Percentiles rank a stretch among this genome's conserved stretches.
Conservation (phyloP, 2,329 filamentous ascomycete species). For the Pseudocercospora musae region DNA sequence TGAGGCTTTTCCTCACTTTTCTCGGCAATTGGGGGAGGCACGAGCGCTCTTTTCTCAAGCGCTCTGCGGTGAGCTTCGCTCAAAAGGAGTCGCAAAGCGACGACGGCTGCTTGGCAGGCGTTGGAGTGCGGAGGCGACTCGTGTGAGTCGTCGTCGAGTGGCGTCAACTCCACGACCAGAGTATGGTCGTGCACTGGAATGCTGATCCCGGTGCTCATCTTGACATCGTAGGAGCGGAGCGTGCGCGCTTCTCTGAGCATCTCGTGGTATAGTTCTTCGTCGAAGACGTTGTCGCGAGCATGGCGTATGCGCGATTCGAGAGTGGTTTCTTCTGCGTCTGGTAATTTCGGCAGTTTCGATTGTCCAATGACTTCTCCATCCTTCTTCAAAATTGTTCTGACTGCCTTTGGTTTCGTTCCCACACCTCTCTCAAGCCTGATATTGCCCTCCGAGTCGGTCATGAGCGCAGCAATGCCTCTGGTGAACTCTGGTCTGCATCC, state of each 20-base stretch:
- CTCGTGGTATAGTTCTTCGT: constrained; percentile 88
- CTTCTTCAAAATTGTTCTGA: constrained; percentile 66
- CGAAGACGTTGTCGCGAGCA: constrained; percentile 74
- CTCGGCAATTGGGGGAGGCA: constrained; percentile 55
- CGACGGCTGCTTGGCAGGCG: constrained; percentile 55
- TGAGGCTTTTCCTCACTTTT: constrained; percentile 49
- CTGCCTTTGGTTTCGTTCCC: constrained; percentile 53
- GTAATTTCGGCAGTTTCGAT: constrained; percentile 40
- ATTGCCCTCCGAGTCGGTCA: constrained; percentile 69
- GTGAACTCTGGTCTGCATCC: constrained; percentile 63
- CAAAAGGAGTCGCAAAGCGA: constrained; percentile 72
- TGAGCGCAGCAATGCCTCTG: constrained; percentile 75
- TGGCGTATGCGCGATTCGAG: constrained; percentile 69
- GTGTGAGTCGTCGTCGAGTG: constrained; percentile 37
- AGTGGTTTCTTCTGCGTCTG: constrained; percentile 51
- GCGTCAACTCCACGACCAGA: constrained; percentile 66
- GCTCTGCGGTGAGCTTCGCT: constrained; percentile 75
- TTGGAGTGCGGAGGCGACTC: constrained; percentile 7
- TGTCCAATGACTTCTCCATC: constrained; percentile 58
- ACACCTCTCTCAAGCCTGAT: constrained; percentile 69
- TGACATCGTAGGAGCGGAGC: constrained; percentile 68
- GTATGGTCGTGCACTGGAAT: constrained; percentile 28
- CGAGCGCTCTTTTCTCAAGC: constrained; percentile 63
- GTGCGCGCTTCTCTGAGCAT: constrained; percentile 75
- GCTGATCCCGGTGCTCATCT: constrained; percentile 49